phyloP scores from a whole-genome alignment of 257 asterid species.

The Solanum medicagineum region DNA sequence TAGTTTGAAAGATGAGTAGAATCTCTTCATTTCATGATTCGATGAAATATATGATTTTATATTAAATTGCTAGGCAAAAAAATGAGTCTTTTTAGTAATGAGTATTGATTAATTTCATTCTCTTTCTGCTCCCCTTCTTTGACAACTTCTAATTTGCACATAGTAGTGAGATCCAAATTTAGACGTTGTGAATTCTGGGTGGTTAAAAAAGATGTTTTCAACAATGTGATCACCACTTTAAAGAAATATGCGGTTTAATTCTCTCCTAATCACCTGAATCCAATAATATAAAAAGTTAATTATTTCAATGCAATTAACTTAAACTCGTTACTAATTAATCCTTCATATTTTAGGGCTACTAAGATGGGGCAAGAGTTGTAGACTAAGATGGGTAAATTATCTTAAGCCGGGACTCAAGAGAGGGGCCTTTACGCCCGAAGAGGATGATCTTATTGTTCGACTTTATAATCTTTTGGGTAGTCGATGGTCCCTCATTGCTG shows the following conservation, averaged over 20 bases:
- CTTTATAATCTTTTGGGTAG: neutral
- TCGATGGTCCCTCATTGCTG: slow-evolving; percentile 88
- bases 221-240: no score
- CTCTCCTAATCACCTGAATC: neutral
- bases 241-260: neutral
- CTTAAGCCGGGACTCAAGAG: neutral
- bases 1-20: no score
- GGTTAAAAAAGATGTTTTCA: neutral
- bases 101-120: neutral
- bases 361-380: neutral
- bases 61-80: neutral
- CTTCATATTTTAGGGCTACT: neutral
- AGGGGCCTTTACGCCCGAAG: neutral
- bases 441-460: neutral
- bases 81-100: neutral
- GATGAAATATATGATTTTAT: no score
- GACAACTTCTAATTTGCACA: neutral
- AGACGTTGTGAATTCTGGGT: neutral
- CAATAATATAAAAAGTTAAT: no score
- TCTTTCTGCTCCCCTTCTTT: neutral
- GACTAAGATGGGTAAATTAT: neutral
- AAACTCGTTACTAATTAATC: neutral
- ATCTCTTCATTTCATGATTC: neutral
- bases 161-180: neutral
- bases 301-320: neutral